phyloP scores from a whole-genome alignment of 352 stramenopile species.

The Pythium sp. region DNA sequence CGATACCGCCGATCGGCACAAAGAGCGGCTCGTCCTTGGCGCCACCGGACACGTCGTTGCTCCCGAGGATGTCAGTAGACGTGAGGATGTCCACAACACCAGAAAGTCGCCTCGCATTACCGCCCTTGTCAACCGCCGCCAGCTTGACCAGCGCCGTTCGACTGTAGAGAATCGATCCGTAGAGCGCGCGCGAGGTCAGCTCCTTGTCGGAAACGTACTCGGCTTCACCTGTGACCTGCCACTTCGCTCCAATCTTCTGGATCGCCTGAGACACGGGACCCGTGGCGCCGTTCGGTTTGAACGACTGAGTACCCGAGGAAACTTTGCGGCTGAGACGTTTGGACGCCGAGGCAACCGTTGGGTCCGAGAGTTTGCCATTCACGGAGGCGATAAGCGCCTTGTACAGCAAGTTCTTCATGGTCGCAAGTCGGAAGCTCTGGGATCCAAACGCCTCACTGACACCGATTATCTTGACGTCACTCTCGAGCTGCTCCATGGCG shows the following conservation, averaged over 20 bases:
- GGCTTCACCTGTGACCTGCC: slow-evolving; percentile 56
- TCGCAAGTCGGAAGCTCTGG: slow-evolving; percentile 17
- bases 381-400: slow-evolving; percentile 89
- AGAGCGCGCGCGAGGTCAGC: slow-evolving; percentile 66
- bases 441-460: slow-evolving; percentile 31
- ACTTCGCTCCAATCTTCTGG: slow-evolving; percentile 56
- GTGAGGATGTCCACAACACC: slow-evolving; percentile 86
- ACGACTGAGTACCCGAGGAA: slow-evolving; percentile 50
- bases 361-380: slow-evolving; percentile 16
- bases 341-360: slow-evolving; percentile 18
- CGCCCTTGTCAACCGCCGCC: slow-evolving; percentile 92
- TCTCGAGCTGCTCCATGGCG: slow-evolving; percentile 71
- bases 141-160: slow-evolving; percentile 65
- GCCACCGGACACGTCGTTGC: slow-evolving; percentile 77
- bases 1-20: slow-evolving; percentile 34
- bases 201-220: slow-evolving; percentile 51
- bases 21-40: slow-evolving; percentile 51
- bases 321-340: slow-evolving; percentile 33
- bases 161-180: slow-evolving; percentile 89
- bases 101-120: slow-evolving; percentile 92
- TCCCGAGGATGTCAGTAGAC: slow-evolving; percentile 71
- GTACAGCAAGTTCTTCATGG: slow-evolving; percentile 86
- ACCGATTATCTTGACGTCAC: slow-evolving; percentile 78
- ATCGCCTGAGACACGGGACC: slow-evolving; percentile 43
- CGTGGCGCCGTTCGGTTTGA: slow-evolving; percentile 37